phyloP scores from a whole-genome alignment of 306 rosid genomes.

The Abrus precatorius region DNA sequence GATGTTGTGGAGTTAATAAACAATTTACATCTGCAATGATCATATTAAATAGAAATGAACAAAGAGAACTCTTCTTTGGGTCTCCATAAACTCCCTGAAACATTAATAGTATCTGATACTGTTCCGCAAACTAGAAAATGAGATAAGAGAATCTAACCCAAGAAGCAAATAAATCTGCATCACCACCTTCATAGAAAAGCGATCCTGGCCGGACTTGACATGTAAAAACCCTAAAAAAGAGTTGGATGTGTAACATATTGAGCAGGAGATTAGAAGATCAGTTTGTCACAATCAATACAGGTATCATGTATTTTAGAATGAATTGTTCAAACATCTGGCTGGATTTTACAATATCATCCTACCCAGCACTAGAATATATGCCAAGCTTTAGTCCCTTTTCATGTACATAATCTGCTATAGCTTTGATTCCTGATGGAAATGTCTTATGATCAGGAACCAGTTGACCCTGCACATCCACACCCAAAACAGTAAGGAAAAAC shows the following conservation, averaged over 20 bases:
- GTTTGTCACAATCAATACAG: conserved; percentile 35
- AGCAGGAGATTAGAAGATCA: conserved; percentile 35
- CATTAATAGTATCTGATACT: conserved; percentile 34
- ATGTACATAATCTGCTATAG: conserved; percentile 88
- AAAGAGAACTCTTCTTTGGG: conserved; percentile 17
- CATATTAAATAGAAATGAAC: conserved; percentile 18
- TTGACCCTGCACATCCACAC: conserved; percentile 68
- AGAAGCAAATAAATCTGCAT: conserved; percentile 85
- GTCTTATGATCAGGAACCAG: conserved; percentile 73
- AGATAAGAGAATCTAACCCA: conserved; percentile 76
- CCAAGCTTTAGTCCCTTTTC: conserved; percentile 92
- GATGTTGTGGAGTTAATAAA: conserved; percentile 25
- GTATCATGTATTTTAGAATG: conserved; percentile 26
- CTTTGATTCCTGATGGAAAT: conserved; percentile 95
- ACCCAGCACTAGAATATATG: conserved; percentile 99
- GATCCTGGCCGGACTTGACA: conserved; percentile 99
- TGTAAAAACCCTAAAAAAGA: conserved; percentile 72
- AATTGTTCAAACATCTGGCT: conserved; percentile 41
- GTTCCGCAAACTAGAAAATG: conserved; percentile 24
- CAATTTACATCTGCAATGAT: conserved; percentile 9
- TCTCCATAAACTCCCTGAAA: conserved; percentile 14
- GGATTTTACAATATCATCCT: conserved; percentile 49
- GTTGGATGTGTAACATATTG: conserved; percentile 43
- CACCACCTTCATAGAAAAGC: conserved; percentile 78
- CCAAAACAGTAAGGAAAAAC: conserved; percentile 45